Evolutionary conservation across 2,329 filamentous ascomycete species (phyloP).

Genomic region (Mycosphaerella sp.): DNA sequence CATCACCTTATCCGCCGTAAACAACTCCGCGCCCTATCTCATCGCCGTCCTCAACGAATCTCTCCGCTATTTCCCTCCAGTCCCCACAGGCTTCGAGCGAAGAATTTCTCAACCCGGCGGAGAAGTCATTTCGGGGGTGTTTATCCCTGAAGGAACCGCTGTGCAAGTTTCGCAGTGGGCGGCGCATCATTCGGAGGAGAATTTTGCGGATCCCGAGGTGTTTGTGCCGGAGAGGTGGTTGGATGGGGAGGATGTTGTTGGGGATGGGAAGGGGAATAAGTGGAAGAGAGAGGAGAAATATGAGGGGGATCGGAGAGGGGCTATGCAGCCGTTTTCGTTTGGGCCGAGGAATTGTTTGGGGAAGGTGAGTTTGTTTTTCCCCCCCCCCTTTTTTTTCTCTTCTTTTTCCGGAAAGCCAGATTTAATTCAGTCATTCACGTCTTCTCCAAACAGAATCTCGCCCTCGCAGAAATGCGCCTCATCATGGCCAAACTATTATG

Average conservation of each 20-base stretch:
- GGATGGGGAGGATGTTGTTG: constrained; percentile 8
- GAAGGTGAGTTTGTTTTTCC: neutral
- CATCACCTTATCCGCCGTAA: constrained; percentile 24
- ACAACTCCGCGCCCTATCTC: constrained; percentile 33
- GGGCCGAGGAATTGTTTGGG: constrained; percentile 30
- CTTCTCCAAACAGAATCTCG: constrained; percentile 27
- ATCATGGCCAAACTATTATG: constrained; percentile 38
- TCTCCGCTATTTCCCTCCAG: constrained; percentile 41
- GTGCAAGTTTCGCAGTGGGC: constrained; percentile 25
- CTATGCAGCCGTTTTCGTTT: constrained; percentile 30
- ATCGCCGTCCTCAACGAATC: constrained; percentile 42
- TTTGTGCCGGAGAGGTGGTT: constrained; percentile 33
- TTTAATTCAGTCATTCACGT: no score
- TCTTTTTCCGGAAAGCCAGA: no score
- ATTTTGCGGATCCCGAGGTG: constrained; percentile 24
- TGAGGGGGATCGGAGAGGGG: constrained; percentile 25
- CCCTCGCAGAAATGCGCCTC: constrained; percentile 35
- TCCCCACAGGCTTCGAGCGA: constrained; percentile 36
- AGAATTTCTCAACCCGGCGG: constrained; percentile 22
- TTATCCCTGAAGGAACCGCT: constrained; percentile 27
- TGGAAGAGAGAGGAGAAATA: constrained; percentile 11
- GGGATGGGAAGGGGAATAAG: no score
- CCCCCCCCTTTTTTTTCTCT: no score
- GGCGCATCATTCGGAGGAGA: constrained; percentile 20
- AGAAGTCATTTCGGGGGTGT: constrained; percentile 26